Evolutionary conservation across 345 rosid genomes (phyloP).

Genomic region (Balakata baccata): DNA sequence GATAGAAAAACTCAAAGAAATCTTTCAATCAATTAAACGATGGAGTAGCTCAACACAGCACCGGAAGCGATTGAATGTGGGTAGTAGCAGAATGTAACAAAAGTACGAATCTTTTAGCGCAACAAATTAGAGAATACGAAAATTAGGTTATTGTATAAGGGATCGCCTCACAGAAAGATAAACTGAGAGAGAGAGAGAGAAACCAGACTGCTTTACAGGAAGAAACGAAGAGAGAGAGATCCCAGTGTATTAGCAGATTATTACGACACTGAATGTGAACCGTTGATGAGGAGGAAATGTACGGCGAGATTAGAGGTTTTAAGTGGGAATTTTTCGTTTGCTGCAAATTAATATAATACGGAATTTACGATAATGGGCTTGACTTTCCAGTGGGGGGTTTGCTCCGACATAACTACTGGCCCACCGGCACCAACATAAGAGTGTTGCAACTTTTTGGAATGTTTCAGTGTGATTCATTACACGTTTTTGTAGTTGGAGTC

Average conservation of each 20-base stretch:
- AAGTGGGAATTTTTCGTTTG: background rate
- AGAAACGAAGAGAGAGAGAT: background rate
- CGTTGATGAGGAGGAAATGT: slow-evolving; percentile 2
- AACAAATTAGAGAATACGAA: background rate
- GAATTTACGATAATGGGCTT: slow-evolving; percentile 17
- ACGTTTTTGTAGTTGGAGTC: background rate
- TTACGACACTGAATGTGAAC: background rate
- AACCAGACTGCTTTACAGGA: background rate
- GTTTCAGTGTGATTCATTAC: background rate
- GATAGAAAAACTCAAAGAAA: background rate
- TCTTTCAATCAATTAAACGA: background rate
- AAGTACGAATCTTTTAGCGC: background rate
- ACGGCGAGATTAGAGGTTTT: slow-evolving; percentile 14
- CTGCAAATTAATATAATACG: background rate
- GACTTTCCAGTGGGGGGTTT: background rate
- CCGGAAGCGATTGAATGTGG: background rate
- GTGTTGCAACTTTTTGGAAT: background rate
- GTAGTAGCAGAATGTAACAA: background rate
- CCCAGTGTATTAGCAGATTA: background rate
- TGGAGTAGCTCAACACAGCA: background rate
- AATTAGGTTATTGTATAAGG: slow-evolving; percentile 4
- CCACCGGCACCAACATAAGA: background rate
- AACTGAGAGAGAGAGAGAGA: background rate
- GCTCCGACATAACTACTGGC: background rate
- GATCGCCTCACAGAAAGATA: slow-evolving; percentile 3